A percentile compares a stretch with the other conserved stretches of the same genome.
phyloP scores from a whole-genome alignment of 345 rosid species.

The Tarenaya hassleriana region DNA sequence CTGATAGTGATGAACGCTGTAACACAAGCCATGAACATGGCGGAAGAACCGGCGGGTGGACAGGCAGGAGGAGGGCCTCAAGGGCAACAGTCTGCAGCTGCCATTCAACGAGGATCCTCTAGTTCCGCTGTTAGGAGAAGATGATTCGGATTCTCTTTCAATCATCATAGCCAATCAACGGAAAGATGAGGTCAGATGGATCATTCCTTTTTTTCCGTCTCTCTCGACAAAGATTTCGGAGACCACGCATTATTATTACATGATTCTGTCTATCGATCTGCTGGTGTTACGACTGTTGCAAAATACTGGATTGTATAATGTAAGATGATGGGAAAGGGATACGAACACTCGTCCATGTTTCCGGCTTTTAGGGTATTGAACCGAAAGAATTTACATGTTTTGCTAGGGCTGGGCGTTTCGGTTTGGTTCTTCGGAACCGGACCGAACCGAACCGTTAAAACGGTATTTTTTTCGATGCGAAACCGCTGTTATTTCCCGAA shows the following conservation, averaged over 20 bases:
- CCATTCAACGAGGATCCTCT: conserved; percentile 35
- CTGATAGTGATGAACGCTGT: conserved; percentile 82
- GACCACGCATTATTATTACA: too few relatives aligned
- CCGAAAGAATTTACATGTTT: too few relatives aligned
- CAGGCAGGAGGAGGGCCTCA: conserved; percentile 46
- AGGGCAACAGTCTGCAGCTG: conserved; percentile 38
- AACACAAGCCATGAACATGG: conserved; percentile 90
- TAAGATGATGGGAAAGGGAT: background rate
- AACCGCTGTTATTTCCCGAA: too few relatives aligned
- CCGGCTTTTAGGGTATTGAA: too few relatives aligned
- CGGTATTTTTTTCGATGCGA: too few relatives aligned
- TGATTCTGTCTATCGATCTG: background rate
- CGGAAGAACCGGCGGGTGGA: too few relatives aligned
- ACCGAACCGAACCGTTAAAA: too few relatives aligned
- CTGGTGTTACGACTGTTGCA: background rate
- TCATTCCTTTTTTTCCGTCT: background rate
- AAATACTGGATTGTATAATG: background rate
- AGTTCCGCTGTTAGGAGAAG: conserved; percentile 51
- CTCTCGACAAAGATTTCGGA: too few relatives aligned
- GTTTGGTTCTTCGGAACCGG: too few relatives aligned
- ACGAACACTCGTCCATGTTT: too few relatives aligned
- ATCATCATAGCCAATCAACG: background rate
- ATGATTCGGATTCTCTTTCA: conserved; percentile 31
- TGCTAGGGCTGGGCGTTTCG: too few relatives aligned
- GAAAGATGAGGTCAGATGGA: background rate